Percentiles rank a stretch among this genome's conserved stretches.
Evolutionary conservation across 176 grass and related monocot species (phyloP).

Genomic region (Panicum miliaceum): DNA sequence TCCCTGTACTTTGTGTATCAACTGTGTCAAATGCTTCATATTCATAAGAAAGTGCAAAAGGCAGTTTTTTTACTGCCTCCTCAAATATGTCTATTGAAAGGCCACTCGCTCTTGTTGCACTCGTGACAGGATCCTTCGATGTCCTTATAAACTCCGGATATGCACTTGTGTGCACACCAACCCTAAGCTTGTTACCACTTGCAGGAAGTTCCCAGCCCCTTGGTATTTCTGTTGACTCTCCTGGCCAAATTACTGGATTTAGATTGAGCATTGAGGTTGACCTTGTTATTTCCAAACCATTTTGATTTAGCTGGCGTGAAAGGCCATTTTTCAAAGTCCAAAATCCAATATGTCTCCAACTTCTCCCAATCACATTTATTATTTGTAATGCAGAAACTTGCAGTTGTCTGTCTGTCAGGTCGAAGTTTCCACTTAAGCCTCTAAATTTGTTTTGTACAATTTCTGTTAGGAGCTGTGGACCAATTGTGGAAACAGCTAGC

Average conservation of each 20-base stretch:
- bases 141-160: conserved; percentile 28
- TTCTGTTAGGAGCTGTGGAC: not conserved
- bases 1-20: not conserved
- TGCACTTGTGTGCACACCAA: conserved; percentile 39
- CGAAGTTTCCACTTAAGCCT: not conserved
- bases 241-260: conserved; percentile 51
- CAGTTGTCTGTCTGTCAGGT: not conserved
- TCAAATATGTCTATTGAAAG: conserved; percentile 47
- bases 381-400: not conserved
- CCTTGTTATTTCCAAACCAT: not conserved
- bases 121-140: conserved; percentile 25
- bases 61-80: conserved; percentile 34
- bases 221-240: conserved; percentile 40
- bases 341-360: not conserved
- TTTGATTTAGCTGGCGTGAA: conserved; percentile 14
- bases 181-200: conserved; percentile 27
- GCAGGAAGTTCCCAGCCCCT: conserved; percentile 53
- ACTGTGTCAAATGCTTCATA: conserved; percentile 30
- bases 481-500: conserved; percentile 10
- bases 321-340: conserved; percentile 27
- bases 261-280: conserved; percentile 7
- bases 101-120: conserved; percentile 28
- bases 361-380: not conserved
- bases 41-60: conserved; percentile 43
- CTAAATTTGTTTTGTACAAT: not conserved